Base-by-base conservation (phyloP, 192 early-diverging fungal genomes). In the Umbelopsis sp. region DNA sequence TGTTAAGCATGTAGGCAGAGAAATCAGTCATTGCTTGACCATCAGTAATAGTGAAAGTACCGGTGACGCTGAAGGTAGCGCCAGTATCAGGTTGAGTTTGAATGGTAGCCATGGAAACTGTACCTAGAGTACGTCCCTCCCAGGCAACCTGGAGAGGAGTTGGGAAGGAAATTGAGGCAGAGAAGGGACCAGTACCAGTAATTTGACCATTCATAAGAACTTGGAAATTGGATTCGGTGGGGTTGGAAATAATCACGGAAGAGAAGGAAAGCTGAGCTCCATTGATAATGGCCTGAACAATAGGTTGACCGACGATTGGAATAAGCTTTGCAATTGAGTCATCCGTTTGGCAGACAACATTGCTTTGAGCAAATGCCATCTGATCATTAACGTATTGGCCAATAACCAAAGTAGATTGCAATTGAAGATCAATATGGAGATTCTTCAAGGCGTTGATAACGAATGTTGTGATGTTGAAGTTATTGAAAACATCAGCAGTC, bases 231-330 rank as follows among this genome's bases (percentile, higher is more conserved):
- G 69, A 53, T 27, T 85, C 76, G 16, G 85, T 80, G 11, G 82
- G 79, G 5, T 68, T 48, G 30, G 73, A 72, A 27, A 85, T 68
- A 2, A 67, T 64, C 27, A 85, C 52, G 7, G 73, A 69, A 12
- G 81, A 66, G 64, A 85, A 82, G 33, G 69, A 68, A 53, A 85
- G 73, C 15, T 37, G 35, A 3, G 82, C 76, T 49, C 27, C 72
- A 58, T 65, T 71, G 41, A 88, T 82, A 70, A 88, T 82, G 10
- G 73, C 67, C 70, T 83, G 82, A 15, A 85, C 87, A 74, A 88
- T 84, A 25, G 87, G 87, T 49, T 78, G 80, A 66, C 81, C 85
- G 49, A 88, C 79, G 49, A 84, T 74, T 41, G 85, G 82, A 30
- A 86, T 80, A 9, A 88, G 69, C 48, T 77, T 77, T 49, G 75